Evolutionary conservation across 805 yeast species (phyloP).

Genomic region (Teunomyces funiuensis): DNA sequence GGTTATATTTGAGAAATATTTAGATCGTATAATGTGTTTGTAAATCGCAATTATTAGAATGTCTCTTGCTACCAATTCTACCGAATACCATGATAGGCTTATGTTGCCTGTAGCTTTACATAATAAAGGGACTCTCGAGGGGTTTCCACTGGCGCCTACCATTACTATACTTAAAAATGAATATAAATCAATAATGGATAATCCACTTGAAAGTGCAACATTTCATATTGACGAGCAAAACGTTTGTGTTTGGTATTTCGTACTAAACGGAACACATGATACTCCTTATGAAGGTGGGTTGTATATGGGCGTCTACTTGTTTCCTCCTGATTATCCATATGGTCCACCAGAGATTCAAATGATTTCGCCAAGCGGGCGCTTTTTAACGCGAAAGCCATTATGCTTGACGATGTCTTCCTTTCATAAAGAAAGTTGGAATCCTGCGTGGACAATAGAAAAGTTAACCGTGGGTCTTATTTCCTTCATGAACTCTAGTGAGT

Average conservation of each 20-base stretch:
- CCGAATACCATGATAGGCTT: background rate
- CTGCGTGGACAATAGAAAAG: slow-evolving; percentile 17
- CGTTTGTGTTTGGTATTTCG: slow-evolving; percentile 15
- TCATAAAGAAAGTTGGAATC: slow-evolving; percentile 17
- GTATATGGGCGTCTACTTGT: slow-evolving; percentile 15
- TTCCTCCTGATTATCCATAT: slow-evolving; percentile 16
- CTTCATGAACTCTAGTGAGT: slow-evolving; percentile 15
- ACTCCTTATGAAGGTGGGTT: slow-evolving; percentile 16
- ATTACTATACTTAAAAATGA: background rate
- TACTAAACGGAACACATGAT: slow-evolving; percentile 13
- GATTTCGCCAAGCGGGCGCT: slow-evolving; percentile 18
- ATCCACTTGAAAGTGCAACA: background rate
- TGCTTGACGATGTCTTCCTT: slow-evolving; percentile 15
- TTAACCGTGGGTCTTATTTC: slow-evolving; percentile 16
- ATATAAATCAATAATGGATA: background rate
- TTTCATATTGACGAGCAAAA: slow-evolving; percentile 12
- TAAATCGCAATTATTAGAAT: background rate
- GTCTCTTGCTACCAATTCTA: background rate
- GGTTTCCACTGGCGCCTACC: background rate
- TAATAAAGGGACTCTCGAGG: background rate
- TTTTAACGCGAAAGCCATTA: slow-evolving; percentile 10
- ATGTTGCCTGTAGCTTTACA: slow-evolving; percentile 2
- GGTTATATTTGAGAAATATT: slow-evolving; percentile 20
- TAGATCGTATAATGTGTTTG: background rate
- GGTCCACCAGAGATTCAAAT: slow-evolving; percentile 19